Evolutionary conservation across 257 asterid genomes (phyloP).

Genomic region (Jaltomata sinuosa): DNA sequence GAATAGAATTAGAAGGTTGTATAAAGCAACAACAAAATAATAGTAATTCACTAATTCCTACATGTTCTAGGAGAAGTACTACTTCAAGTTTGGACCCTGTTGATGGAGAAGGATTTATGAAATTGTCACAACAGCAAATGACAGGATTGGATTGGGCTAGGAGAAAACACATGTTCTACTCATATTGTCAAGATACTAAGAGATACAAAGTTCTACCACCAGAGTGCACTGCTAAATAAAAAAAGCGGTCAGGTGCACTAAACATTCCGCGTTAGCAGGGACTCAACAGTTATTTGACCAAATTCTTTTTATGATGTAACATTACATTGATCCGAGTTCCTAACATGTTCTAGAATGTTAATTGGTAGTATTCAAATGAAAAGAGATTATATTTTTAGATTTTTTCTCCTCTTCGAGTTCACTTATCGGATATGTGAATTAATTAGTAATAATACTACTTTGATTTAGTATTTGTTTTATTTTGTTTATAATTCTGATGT

Average conservation of each 20-base stretch:
- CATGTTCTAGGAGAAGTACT: slow-evolving; percentile 37
- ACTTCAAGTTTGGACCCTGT: slow-evolving; percentile 68
- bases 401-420: not conserved
- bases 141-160: slow-evolving; percentile 65
- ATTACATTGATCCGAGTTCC: not conserved
- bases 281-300: not conserved
- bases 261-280: not conserved
- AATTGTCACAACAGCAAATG: slow-evolving; percentile 38
- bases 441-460: too few relatives aligned
- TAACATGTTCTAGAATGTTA: not conserved
- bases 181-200: slow-evolving; percentile 62
- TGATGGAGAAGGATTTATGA: slow-evolving; percentile 56
- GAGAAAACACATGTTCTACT: slow-evolving; percentile 70
- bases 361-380: not conserved
- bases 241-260: not conserved
- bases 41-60: not conserved
- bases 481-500: not conserved
- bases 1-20: slow-evolving; percentile 64
- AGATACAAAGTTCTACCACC: slow-evolving; percentile 66
- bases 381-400: not conserved
- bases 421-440: too few relatives aligned
- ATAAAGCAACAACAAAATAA: not conserved
- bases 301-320: not conserved
- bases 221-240: not conserved
- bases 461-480: too few relatives aligned